These are phyloP conservation scores for Zea luxurians DNA, from an alignment of 176 grass and related monocot genomes.

Conservation along the genomic window DNA sequence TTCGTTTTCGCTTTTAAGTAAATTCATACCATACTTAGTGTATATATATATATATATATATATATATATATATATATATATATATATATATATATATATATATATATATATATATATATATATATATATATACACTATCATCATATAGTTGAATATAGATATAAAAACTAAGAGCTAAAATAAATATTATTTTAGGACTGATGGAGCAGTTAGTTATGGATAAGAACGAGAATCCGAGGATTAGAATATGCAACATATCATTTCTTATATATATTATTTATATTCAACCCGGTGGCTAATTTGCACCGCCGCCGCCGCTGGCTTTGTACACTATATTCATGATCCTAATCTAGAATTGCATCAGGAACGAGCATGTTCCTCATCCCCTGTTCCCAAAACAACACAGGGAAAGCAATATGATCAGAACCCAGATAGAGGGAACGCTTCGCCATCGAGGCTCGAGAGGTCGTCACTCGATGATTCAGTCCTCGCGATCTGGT, in stretches of 20 bases:
- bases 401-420: not conserved
- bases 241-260: constrained; percentile 2
- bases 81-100: too few relatives aligned
- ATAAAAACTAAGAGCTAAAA: too few relatives aligned
- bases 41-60: too few relatives aligned
- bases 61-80: too few relatives aligned
- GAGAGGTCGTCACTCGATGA: constrained; percentile 37
- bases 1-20: too few relatives aligned
- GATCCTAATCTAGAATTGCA: constrained; percentile 31
- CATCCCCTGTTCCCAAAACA: constrained; percentile 17
- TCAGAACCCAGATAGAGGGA: constrained; percentile 44
- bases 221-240: not conserved
- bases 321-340: constrained; percentile 44
- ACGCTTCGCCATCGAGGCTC: constrained; percentile 31
- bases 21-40: too few relatives aligned
- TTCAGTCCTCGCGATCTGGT: constrained; percentile 48
- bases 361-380: constrained; percentile 20
- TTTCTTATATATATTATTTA: constrained; percentile 32
- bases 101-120: too few relatives aligned
- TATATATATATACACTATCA: too few relatives aligned
- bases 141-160: too few relatives aligned
- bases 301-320: constrained; percentile 37
- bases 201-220: too few relatives aligned
- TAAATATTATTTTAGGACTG: too few relatives aligned
- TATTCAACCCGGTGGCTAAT: constrained; percentile 31